Evolutionary conservation across 108 stramenopile genomes (phyloP).

Genomic region (Epithemia pelagica): DNA sequence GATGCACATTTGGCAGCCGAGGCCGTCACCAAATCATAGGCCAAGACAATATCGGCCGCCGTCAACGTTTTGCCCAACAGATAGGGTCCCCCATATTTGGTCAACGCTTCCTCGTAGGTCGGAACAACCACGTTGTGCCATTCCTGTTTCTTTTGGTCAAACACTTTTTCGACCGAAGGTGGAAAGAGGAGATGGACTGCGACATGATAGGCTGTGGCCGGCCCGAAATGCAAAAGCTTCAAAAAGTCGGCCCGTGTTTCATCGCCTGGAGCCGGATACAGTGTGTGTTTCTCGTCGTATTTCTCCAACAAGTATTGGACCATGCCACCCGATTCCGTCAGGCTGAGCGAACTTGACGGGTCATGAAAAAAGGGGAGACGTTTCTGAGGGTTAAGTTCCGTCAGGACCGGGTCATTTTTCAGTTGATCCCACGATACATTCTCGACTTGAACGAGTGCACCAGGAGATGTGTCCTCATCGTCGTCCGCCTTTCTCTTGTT

Average conservation of each 20-base stretch:
- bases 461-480: not conserved
- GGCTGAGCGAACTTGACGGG: not conserved
- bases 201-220: constrained; percentile 1
- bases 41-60: constrained; percentile 2
- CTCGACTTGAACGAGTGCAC: not conserved
- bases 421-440: not conserved
- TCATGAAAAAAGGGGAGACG: constrained; percentile 3
- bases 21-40: constrained; percentile 1
- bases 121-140: constrained; percentile 3
- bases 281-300: not conserved
- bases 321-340: not conserved
- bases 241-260: not conserved
- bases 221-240: constrained; percentile 1
- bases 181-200: not conserved
- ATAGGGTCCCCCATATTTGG: not conserved
- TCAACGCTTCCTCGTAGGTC: constrained; percentile 3
- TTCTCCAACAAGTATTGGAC: constrained; percentile 1
- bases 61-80: not conserved
- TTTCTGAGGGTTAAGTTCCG: constrained; percentile 5
- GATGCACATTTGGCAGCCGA: not conserved
- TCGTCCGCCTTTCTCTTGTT: not conserved
- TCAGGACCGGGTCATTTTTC: not conserved
- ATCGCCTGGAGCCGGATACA: not conserved
- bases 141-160: not conserved
- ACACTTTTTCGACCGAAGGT: not conserved